phyloP scores from a whole-genome alignment of 2,329 filamentous ascomycete genomes.

The Paecilomyces variotii region DNA sequence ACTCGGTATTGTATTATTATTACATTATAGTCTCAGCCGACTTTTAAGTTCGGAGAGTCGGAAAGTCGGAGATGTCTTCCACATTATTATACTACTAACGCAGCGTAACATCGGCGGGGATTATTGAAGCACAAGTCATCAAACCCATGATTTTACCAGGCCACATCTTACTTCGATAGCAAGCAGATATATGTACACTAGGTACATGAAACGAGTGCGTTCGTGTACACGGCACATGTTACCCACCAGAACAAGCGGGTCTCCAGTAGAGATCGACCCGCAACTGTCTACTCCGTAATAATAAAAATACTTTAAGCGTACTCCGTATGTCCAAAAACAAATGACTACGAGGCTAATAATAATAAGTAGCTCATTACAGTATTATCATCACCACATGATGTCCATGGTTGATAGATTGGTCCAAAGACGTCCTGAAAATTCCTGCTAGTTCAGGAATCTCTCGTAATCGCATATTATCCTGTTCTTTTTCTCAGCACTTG shows the following conservation, averaged over 20 bases:
- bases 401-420: too few species aligned
- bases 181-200: not conserved
- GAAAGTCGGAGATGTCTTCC: not conserved
- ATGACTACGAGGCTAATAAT: too few species aligned
- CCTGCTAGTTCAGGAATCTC: not conserved
- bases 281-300: not conserved
- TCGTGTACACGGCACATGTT: not conserved
- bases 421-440: not conserved
- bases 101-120: not conserved
- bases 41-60: not conserved
- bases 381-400: too few species aligned
- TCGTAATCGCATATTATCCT: not conserved
- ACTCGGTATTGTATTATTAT: too few species aligned
- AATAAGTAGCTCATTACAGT: too few species aligned
- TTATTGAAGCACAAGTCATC: not conserved
- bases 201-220: not conserved
- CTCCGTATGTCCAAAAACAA: too few species aligned
- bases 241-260: not conserved
- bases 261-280: not conserved
- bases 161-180: not conserved
- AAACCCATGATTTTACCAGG: not conserved
- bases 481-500: not conserved
- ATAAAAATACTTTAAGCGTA: too few species aligned
- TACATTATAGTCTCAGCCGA: not conserved
- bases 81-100: too few species aligned